Base-by-base conservation (phyloP, 768 basidiomycete genomes). In the Termitomyces sp. region DNA sequence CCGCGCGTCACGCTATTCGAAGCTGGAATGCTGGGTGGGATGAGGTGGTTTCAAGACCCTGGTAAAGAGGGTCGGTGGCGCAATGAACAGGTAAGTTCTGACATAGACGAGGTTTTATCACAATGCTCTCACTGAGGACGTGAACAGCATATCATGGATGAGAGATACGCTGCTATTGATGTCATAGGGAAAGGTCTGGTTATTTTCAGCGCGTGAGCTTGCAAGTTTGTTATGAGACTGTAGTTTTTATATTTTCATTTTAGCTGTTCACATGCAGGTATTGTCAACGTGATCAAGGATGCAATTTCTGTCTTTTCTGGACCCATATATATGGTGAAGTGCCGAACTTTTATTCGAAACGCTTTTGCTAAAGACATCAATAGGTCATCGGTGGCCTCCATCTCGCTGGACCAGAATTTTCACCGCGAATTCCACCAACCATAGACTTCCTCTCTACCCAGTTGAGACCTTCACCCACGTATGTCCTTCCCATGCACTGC, bases 401-500 rank as follows among this genome's bases (percentile, higher is more conserved):
- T 70, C 85, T 94, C n/a, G 90, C 87, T 0, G 83, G 86, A 7
- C 80, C 87, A 0, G 89, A 91, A 62, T 79, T 86, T 17, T 76
- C 76, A 10, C 74, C 80, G 29, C 86, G 90, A 51, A 85, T 93
- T 57, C 77, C 77, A 1, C 83, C 83, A 10, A 94, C 93, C 0
- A 83, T 93, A 56, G 72, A 87, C 12, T 93, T 91, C 71, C 73
- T 94, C 38, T 80, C 87, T 0, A 74, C 78, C n/a, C 67, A 80
- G 57, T 73, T 93, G 36, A 70, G 75, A 7, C 90, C 91, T 11
- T 71, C 84, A 0, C 91, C 90, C 1, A 80, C 78, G 1, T 93
- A 88, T 64, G 72, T 94, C 50, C 77, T 94, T 0, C 92, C 92
- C 0, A 89, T 94, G 86, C 93, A 94, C 69, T 94, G 92, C 67